Base-by-base conservation (phyloP, 371 early-diverging fungal genomes). In the Rhizopus arrhizus region DNA sequence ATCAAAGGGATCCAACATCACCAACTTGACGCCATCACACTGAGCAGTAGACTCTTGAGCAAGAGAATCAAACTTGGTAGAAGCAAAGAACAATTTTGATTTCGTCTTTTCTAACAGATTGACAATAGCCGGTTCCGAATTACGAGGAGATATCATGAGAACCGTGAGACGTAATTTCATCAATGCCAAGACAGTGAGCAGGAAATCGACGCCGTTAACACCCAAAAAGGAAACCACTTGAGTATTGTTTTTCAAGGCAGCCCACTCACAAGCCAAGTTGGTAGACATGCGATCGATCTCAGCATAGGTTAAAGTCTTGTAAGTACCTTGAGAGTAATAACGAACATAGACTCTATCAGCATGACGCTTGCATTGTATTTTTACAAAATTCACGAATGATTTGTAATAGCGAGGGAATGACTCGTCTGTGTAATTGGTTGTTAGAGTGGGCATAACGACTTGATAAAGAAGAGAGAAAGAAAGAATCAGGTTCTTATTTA, bases 81-180 rank as follows among this genome's bases (percentile, higher is more conserved):
- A 57, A 7, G 62, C 40, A 5, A 71, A 31, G 16, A 76, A 29
- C 0, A 69, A 15, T n/a, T 57, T 59, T 3, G 69, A 31, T 5
- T 59, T 47, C 8, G 71, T 68, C 29, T 70, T 71, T 16, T 62
- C 55, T 34, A 71, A 15, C 2, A 76, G 48, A 29, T 71, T 49
- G n/a, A 63, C 58, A 10, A 62, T 55, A 22, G 69, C 73, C 22
- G 64, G 43, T 55, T 59, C 61, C 3, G 77, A 73, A 31, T 71
- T 76, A 16, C 73, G 68, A 31, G 77, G 66, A 8, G 74, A 73
- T 6, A 76, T 48, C 2, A 56, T n/a, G 34, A 76, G 29, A 13
- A 71, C 5, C 2, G 59, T 54, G 8, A 63, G 31, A 10, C 62
- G 64, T 4, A 73, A 36, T 11, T 73, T 71, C 32, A 67, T 32